Conservation (phyloP, 352 stramenopile genomes). For the Phytophthora litchii region DNA sequence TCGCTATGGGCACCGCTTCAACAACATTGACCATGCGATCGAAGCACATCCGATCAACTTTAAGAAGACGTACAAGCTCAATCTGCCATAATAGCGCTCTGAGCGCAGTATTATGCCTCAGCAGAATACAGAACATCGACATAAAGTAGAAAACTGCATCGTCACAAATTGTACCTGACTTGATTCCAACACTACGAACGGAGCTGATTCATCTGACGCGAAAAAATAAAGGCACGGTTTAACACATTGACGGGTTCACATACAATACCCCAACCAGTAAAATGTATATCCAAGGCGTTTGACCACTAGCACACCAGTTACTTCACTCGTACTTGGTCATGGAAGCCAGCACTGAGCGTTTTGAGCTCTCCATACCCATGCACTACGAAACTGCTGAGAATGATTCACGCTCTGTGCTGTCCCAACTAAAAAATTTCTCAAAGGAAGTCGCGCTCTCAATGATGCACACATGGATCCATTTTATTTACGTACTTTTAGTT, state of each 20-base stretch:
- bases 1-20: conserved; percentile 74
- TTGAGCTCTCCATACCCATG: conserved; percentile 4
- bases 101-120: background rate
- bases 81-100: conserved; percentile 18
- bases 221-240: conserved; percentile 5
- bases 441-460: conserved; percentile 5
- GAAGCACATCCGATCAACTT: conserved; percentile 79
- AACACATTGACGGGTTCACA: conserved; percentile 2
- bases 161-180: conserved; percentile 4
- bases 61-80: conserved; percentile 70
- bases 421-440: conserved; percentile 2
- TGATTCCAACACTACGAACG: background rate
- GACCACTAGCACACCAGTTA: conserved; percentile 18
- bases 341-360: conserved; percentile 1
- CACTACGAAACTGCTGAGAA: conserved; percentile 9
- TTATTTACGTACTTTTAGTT: conserved; percentile 23
- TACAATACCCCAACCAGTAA: conserved; percentile 9
- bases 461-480: conserved; percentile 13
- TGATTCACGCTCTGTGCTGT: background rate
- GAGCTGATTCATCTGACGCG: background rate
- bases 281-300: no score
- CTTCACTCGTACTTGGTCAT: background rate
- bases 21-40: conserved; percentile 86
- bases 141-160: conserved; percentile 22
- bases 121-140: conserved; percentile 1